phyloP scores from a whole-genome alignment of 1,284 basidiomycete species.

The Trametes polyzona region DNA sequence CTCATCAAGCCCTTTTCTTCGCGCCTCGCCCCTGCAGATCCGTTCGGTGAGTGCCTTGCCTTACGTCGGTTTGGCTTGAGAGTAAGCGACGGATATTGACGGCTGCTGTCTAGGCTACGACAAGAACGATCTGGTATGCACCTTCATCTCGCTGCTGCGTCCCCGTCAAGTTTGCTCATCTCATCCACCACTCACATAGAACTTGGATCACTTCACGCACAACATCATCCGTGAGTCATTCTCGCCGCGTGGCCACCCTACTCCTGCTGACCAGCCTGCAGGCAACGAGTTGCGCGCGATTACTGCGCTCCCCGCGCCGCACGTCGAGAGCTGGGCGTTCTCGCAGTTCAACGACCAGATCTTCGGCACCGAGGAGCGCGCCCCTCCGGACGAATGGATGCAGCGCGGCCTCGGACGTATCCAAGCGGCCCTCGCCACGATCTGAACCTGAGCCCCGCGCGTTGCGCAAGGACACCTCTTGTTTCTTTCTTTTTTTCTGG shows the following conservation, averaged over 20 bases:
- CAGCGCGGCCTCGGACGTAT: constrained; percentile 49
- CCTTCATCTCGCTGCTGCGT: background rate
- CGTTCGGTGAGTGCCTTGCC: constrained; percentile 46
- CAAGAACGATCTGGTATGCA: constrained; percentile 67
- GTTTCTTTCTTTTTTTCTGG: background rate
- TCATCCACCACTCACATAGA: constrained; percentile 37
- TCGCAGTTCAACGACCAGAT: constrained; percentile 59
- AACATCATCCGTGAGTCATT: constrained; percentile 59
- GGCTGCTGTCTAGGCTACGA: constrained; percentile 51
- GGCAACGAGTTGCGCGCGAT: constrained; percentile 62
- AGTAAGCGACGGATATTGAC: background rate
- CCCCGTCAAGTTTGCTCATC: constrained; percentile 11
- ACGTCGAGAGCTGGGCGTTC: constrained; percentile 62
- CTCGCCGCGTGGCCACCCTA: background rate
- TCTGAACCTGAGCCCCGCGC: constrained; percentile 5
- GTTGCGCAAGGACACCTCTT: background rate
- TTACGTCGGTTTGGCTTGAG: constrained; percentile 8
- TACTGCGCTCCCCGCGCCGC: constrained; percentile 57
- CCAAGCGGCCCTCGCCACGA: constrained; percentile 38
- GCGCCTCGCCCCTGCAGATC: constrained; percentile 43
- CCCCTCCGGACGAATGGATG: constrained; percentile 60
- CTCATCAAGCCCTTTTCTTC: constrained; percentile 16
- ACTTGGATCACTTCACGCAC: constrained; percentile 68
- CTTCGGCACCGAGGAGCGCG: constrained; percentile 52
- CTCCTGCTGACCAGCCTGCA: constrained; percentile 21